Percentiles rank a stretch among this genome's conserved stretches.
phyloP scores from a whole-genome alignment of 805 yeast species.

The Metschnikowia reukaufii region DNA sequence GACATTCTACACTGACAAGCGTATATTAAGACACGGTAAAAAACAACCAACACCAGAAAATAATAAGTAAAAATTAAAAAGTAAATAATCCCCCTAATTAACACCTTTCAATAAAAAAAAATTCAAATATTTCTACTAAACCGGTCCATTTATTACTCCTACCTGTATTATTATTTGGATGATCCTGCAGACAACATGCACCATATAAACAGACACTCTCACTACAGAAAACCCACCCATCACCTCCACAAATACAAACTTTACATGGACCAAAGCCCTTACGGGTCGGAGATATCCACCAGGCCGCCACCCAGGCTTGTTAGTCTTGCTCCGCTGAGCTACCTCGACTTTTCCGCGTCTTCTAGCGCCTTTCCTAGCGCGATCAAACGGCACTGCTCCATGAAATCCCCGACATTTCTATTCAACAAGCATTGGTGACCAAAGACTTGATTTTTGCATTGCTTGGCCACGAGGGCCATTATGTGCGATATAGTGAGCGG shows the following conservation, averaged over 20 bases:
- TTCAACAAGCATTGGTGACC: slow-evolving; percentile 72
- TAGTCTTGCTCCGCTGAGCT: slow-evolving; percentile 8
- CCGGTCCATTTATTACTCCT: too few species aligned
- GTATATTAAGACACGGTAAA: too few species aligned
- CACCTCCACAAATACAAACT: slow-evolving; percentile 9
- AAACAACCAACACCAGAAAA: too few species aligned
- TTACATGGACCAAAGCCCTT: slow-evolving; percentile 8
- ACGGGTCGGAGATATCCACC: slow-evolving; percentile 1
- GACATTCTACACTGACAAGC: too few species aligned
- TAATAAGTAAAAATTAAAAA: too few species aligned
- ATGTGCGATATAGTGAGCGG: slow-evolving; percentile 64
- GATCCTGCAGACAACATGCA: slow-evolving; percentile 2
- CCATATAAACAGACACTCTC: slow-evolving; percentile 4
- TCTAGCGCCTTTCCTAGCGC: background rate
- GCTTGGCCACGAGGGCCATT: slow-evolving; percentile 74
- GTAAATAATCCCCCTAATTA: too few species aligned
- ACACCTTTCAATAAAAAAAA: too few species aligned
- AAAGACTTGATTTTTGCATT: slow-evolving; percentile 69
- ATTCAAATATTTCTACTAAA: too few species aligned
- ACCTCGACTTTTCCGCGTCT: slow-evolving; percentile 6
- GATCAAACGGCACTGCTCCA: slow-evolving; percentile 9
- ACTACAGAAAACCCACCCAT: background rate
- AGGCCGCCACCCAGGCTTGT: slow-evolving; percentile 1
- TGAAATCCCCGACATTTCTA: slow-evolving; percentile 45
- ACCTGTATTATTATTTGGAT: too few species aligned